Base-by-base conservation (phyloP, 1,284 basidiomycete species). In the Boletus smithii region DNA sequence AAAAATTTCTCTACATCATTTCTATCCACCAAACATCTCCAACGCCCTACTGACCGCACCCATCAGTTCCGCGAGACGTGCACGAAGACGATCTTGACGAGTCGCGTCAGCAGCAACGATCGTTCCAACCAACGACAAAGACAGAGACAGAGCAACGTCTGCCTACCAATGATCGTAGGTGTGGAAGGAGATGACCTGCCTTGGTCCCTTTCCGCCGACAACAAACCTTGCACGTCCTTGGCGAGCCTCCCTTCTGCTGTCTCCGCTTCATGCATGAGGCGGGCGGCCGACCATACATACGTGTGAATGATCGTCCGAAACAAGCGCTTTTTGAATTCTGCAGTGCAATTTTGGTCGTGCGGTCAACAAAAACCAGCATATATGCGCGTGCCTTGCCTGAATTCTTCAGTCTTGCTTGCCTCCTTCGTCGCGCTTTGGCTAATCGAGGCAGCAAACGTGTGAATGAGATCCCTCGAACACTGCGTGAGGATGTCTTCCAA, bases 181-280 rank as follows among this genome's bases (percentile, higher is more conserved):
- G 44, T 33, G 17, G 42, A 37, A 29, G 33, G 51, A 62, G 59
- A 59, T 36, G 54, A 73, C 71, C 60, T 72, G 70, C 69, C 69
- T 73, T 73, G 70, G 51, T 73, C 69, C 44, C 56, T 49, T 45
- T 68, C 63, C 7, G 51, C 50, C 35, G 51, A 42, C 27, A 59
- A 20, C 44, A 72, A 29, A 0, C 14, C 53, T 20, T 58, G 54
- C 37, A 71, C 56, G 6, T 53, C 58, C 7, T 45, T 42, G 13
- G 46, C 45, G 4, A 70, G 54, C 20, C 30, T 32, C 0, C 29
- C 46, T 13, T 63, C 50, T 0, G 52, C 51, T 1, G 23, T n/a
- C 26, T 50, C 38, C 11, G 44, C 42, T 27, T 65, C 66, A 3
- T 54, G 51, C 8, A 38, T 24, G 14, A 61, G 24, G 1, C 65